Base-by-base conservation (phyloP, 164 flowering plant genomes). In the Vitis riparia region DNA sequence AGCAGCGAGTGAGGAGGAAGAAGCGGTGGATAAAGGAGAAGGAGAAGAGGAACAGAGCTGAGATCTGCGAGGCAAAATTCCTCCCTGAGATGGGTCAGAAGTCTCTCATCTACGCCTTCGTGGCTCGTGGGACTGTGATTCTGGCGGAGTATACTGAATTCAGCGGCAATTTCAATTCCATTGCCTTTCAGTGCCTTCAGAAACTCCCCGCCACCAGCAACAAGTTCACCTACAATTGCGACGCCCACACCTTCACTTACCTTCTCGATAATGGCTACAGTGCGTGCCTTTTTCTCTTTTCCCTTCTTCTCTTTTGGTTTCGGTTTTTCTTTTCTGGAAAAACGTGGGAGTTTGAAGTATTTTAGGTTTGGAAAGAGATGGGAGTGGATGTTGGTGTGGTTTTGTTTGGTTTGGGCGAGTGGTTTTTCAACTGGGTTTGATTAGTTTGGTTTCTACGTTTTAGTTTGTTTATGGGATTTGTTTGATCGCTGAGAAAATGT, bases 171-270 rank as follows among this genome's bases (percentile, higher is more conserved):
- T 77, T 77, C 70, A 77, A 57, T 9, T 56, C 69, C 48, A 74
- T 77, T 9, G 80, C 80, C 0, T 57, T 55, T 60, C 80, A 77
- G 66, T 77, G 80, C 69, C 77, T 77, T 15, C 72, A 77, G 75
- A 77, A 77, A 51, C 76, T 77, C 8, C 80, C 80, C 5, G 49
- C 80, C 17, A 49, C 80, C 64, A 77, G 67, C 71, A 77, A 73
- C 71, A 77, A 77, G 71, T 77, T 77, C 70, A 77, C 79, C 37
- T 77, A 77, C 71, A 77, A 73, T 55, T 77, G 79, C 67, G 79
- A 77, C 56, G 79, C 64, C 19, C 76, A 77, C 65, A 77, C 79
- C 66, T 77, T 77, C 71, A 77, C 73, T 57, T 77, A 73, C 56
- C 80, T 77, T 57, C 77, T 77, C 60, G 80, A 77, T 9, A 71